Evolutionary conservation across 1,284 basidiomycete genomes (phyloP), one percentile per base, ranked within the genome.

Genomic region (Ustanciosporium gigantosporum): DNA sequence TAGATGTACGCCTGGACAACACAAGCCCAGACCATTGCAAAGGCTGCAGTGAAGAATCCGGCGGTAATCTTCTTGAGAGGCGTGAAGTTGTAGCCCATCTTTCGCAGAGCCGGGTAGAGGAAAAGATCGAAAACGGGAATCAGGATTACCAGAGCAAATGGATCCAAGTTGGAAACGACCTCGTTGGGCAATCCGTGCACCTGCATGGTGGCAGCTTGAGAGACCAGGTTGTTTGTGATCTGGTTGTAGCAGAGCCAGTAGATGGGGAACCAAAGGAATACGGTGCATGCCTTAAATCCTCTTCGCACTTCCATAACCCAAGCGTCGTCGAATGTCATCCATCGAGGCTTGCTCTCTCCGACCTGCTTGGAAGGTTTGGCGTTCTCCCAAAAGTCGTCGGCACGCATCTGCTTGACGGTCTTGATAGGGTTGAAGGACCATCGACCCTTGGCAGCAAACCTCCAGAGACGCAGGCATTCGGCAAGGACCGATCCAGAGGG

Each of bases 401-500:
- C 82, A 15, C 79, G 83, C 60, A 75, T 73, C 50, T 70, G 61
- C 41, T 67, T 66, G 36, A 48, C 22, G 15, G 66, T 64, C 9
- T 36, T 36, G 31, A 71, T 42, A 6, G 81, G 80, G 66, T 80
- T 79, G 37, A 67, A 51, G n/a, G 71, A 67, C 70, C 75, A 79
- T n/a, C 66, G 68, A 22, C 74, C 74, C 41, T 72, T 71, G 46
- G 70, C 36, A 25, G 74, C 77, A 21, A 70, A 62, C 16, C 50
- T 41, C 40, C 78, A 70, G 43, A 80, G 62, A 21, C 71, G 70
- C 22, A 77, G 11, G 22, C 79, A 71, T 39, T 81, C 79, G 82
- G 69, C 88, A 84, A 91, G 82, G 15, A 91, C 86, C 7, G 88
- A 90, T n/a, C 90, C 90, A 0, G 82, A 81, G 0, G 90, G 90